Conservation (phyloP, 1,139 yeast species). For the Diutina sp. region DNA sequence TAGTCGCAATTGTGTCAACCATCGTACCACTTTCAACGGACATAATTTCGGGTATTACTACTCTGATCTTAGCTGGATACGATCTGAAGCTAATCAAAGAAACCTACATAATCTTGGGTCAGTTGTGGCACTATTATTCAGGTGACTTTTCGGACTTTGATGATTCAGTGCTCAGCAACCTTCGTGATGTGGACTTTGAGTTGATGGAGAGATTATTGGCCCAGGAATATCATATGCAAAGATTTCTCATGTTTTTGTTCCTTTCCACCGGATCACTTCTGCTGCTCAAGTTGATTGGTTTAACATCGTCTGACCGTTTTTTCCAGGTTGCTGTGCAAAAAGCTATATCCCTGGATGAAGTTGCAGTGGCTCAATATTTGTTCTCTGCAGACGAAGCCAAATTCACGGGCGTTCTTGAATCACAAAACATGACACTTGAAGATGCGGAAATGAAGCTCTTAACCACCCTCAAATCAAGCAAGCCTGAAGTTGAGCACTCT, state of each 20-base stretch:
- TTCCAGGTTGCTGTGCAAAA: background rate
- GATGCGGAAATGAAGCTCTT: background rate
- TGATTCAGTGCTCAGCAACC: background rate
- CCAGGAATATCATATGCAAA: background rate
- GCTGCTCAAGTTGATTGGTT: background rate
- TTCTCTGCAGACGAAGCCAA: background rate
- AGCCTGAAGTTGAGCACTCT: background rate
- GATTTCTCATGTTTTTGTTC: background rate
- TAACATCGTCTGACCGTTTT: background rate
- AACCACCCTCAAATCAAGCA: background rate
- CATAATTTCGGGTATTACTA: conserved; percentile 57
- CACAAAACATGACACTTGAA: background rate
- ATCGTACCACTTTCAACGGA: conserved; percentile 56
- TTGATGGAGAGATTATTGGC: background rate
- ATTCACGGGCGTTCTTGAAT: background rate
- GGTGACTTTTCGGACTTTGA: conserved; percentile 6
- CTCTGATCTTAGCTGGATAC: conserved; percentile 38
- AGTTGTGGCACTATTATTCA: conserved; percentile 24
- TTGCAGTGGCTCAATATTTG: background rate
- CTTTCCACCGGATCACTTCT: background rate
- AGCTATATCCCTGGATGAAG: background rate
- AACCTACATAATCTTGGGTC: conserved; percentile 28
- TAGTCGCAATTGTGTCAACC: conserved; percentile 21
- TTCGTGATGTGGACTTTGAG: background rate
- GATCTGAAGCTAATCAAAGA: conserved; percentile 12